phyloP scores from a whole-genome alignment of 1,139 yeast species.

The Petasospora fabianii region DNA sequence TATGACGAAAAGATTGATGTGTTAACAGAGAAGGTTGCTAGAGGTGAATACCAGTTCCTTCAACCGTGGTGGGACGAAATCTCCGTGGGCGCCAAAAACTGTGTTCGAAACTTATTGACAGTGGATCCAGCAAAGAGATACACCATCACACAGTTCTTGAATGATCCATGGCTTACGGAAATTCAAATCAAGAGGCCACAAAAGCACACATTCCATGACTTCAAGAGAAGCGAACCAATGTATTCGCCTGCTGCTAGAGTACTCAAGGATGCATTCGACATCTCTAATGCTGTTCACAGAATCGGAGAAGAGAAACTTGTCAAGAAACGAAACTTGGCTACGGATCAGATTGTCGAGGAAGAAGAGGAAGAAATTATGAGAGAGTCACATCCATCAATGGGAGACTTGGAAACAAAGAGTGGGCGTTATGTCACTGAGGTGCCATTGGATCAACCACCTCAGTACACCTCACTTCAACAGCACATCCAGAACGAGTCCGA shows the following conservation, averaged over 20 bases:
- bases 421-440: constrained; percentile 21
- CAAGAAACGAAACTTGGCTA: constrained; percentile 32
- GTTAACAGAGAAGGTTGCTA: constrained; percentile 78
- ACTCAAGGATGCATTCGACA: constrained; percentile 91
- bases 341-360: constrained; percentile 25
- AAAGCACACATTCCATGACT: constrained; percentile 17
- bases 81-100: constrained; percentile 69
- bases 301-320: constrained; percentile 80
- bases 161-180: constrained; percentile 71
- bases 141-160: constrained; percentile 70
- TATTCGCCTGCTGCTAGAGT: constrained; percentile 92
- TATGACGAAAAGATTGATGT: constrained; percentile 83
- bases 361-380: constrained; percentile 23
- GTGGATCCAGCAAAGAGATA: constrained; percentile 80
- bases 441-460: constrained; percentile 9
- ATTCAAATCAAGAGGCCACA: constrained; percentile 23
- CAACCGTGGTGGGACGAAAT: constrained; percentile 99
- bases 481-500: constrained; percentile 9
- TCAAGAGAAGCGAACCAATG: constrained; percentile 22
- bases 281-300: constrained; percentile 91
- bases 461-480: constrained; percentile 4
- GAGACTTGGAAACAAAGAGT: constrained; percentile 16
- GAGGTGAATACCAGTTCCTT: constrained; percentile 78
- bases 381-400: constrained; percentile 8
- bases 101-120: constrained; percentile 72